Base-by-base conservation (phyloP, 2,329 filamentous ascomycete genomes). In the Talaromyces sp. region DNA sequence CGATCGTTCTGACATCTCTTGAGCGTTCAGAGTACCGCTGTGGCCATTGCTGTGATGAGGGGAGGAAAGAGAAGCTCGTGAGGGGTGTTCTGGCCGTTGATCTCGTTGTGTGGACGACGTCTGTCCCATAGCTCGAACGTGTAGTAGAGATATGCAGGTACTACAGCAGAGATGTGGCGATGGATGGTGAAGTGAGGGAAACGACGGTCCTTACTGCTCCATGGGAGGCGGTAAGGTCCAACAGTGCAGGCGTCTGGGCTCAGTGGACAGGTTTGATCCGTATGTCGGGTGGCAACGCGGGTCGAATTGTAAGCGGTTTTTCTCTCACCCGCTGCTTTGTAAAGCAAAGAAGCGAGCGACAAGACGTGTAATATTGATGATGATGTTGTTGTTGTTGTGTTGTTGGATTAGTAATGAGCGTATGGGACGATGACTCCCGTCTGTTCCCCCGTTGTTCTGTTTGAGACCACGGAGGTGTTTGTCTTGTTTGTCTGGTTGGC, bases 101-200 rank as follows among this genome's bases (percentile, higher is more conserved):
- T 76, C 70, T 73, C 76, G 72, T 71, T 78, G 77, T 36, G 77
- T 77, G 54, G 78, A 80, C 54, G 77, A 77, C 69, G 74, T 75
- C 71, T 80, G 78, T 73, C 78, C 78, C 78, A 80, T 80, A 77
- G 74, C 76, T 77, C 69, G 71, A 63, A 66, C 29, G n/a, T 36
- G 22, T 72, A 38, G 73, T n/a, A 43, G 53, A 72, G 45, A 74
- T 53, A 53, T 62, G 51, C 40, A 62, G 53, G 29, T 17, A 58
- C 40, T 49, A 47, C 60, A 36, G 60, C 60, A 66, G 53, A 66
- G 34, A 56, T 3, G 56, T 63, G 64, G 64, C 60, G 59, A 34
- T 56, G 49, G 40, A 38, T 58, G 36, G 53, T 62, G 60, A 54
- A 54, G 17, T 54, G 60, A 62, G 47, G 60, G 61, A 58, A 58